Evolutionary conservation across 805 yeast species (phyloP), one percentile per base, ranked within the genome.

Genomic region (Metschnikowia arizonensis): DNA sequence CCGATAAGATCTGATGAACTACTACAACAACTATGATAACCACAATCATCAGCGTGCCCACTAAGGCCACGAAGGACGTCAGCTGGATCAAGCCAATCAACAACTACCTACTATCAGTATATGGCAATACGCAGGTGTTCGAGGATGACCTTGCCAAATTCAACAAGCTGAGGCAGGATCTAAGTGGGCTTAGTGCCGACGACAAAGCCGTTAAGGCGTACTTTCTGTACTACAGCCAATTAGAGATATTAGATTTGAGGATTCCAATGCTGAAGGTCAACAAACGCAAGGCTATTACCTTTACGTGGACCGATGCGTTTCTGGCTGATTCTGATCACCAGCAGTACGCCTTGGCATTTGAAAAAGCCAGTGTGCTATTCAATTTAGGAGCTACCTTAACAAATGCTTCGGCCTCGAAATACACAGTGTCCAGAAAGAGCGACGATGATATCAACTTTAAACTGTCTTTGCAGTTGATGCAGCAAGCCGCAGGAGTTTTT

Each of bases 311-410:
- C 52, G 96, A 90, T 59, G 83, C 93, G 4, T 86, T 82, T 57
- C 66, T 68, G 6, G 56, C 62, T 5, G 48, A 65, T 0, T 64
- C 70, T 1, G 65, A 73, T 11, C 76, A 76, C 48, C 71, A 84
- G n/a, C 97, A 90, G 60, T 78, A 77, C 56, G 83, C 96, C 0
- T 57, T 87, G 35, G 88, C 96, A 0, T 89, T 87, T 59, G 99
- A 91, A 58, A 91, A 91, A 65, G 96, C 97, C 0, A 78, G 85
- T 21, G 68, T 84, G 2, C 70, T 93, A 43, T 91, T 83, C 73
- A 90, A 90, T 58, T 65, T 90, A 42, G 97, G 82, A 1, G 74
- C 87, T 0, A 56, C 82, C 2, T 65, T 83, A 47, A 76, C 85
- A 2, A 69, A 75, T 45, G 66, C 77, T 30, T 83, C 82, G 0